Percentiles rank a stretch among this genome's conserved stretches.
These are phyloP conservation scores for Volvariella volvacea DNA, from an alignment of 1,284 basidiomycete genomes.

Conservation along the genomic window DNA sequence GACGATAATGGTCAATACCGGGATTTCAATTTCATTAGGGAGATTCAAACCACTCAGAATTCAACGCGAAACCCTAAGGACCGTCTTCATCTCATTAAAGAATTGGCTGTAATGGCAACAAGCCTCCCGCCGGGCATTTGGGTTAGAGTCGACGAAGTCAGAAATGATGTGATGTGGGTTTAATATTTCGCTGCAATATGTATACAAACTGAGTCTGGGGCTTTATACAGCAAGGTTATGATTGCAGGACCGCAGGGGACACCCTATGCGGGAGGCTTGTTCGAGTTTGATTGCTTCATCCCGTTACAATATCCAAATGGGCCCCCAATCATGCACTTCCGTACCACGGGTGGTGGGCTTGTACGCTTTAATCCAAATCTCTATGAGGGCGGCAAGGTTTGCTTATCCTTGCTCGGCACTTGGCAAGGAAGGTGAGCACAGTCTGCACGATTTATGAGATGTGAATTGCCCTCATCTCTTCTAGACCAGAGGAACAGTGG, in stretches of 20 bases:
- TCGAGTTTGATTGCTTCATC: constrained; percentile 52
- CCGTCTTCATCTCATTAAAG: constrained; percentile 46
- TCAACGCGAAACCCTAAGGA: constrained; percentile 39
- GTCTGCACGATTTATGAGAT: neutral
- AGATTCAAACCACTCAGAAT: constrained; percentile 27
- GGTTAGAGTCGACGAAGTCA: constrained; percentile 48
- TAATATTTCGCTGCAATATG: constrained; percentile 3
- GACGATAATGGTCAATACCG: constrained; percentile 19
- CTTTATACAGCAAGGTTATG: constrained; percentile 38
- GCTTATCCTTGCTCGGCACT: constrained; percentile 46
- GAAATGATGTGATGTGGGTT: constrained; percentile 46
- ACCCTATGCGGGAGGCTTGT: constrained; percentile 47
- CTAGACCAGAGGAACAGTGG: constrained; percentile 48
- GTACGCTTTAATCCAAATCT: constrained; percentile 52
- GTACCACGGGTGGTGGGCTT: constrained; percentile 43
- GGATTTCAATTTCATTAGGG: constrained; percentile 28
- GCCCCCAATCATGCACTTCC: constrained; percentile 40
- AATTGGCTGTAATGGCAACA: constrained; percentile 47
- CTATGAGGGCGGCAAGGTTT: constrained; percentile 45
- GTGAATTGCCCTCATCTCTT: neutral
- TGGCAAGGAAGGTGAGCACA: constrained; percentile 39
- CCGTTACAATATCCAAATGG: constrained; percentile 41
- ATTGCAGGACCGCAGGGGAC: constrained; percentile 50
- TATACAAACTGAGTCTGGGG: constrained; percentile 5
- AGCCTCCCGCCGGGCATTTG: constrained; percentile 47